phyloP scores from a whole-genome alignment of 768 basidiomycete species.

The Paxillus involutus region DNA sequence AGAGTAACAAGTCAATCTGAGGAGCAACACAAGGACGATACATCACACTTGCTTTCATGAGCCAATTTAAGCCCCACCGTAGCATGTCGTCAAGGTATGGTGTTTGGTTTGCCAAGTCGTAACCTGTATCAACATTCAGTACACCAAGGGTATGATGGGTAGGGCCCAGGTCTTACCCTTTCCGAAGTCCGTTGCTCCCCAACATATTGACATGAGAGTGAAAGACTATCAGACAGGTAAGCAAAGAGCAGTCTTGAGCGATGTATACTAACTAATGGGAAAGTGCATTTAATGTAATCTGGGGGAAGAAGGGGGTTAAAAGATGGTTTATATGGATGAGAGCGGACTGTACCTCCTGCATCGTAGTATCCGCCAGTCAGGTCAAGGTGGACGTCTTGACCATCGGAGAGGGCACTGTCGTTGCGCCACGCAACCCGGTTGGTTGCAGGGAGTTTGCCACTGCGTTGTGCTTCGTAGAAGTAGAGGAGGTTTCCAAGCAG shows the following conservation, averaged over 20 bases:
- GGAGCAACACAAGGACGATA: neutral
- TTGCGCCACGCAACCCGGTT: constrained; percentile 90
- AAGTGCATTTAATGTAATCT: constrained; percentile 91
- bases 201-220: constrained; percentile 81
- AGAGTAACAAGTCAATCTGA: neutral
- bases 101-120: constrained; percentile 84
- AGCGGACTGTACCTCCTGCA: constrained; percentile 68
- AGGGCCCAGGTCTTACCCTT: constrained; percentile 45
- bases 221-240: constrained; percentile 52
- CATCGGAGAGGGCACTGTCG: constrained; percentile 75
- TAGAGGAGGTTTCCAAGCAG: constrained; percentile 79
- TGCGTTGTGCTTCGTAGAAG: constrained; percentile 92
- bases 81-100: constrained; percentile 89
- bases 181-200: constrained; percentile 87
- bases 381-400: constrained; percentile 69
- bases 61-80: constrained; percentile 90
- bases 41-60: constrained; percentile 67
- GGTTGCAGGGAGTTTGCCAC: constrained; percentile 63
- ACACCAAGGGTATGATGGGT: neutral
- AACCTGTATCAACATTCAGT: constrained; percentile 45
- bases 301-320: constrained; percentile 3
- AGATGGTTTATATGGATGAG: neutral
- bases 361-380: constrained; percentile 90
- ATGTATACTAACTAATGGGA: constrained; percentile 61
- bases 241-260: neutral